Conservation (phyloP, 1,139 yeast genomes). For the Wickerhamomyces sp. region DNA sequence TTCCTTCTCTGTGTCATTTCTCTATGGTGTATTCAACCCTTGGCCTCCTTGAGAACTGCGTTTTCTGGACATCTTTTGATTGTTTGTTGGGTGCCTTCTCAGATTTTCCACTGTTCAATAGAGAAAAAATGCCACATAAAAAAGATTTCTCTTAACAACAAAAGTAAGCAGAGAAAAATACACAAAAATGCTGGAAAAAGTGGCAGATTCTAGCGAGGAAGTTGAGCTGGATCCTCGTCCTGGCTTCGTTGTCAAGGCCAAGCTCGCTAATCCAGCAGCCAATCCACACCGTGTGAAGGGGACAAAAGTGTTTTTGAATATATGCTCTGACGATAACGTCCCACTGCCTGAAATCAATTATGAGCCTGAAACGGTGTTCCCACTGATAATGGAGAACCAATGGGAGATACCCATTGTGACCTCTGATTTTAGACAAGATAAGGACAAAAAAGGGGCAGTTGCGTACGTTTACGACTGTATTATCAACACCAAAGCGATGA, state of each 20-base stretch:
- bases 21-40: neutral
- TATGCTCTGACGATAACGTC: constrained; percentile 61
- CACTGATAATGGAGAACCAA: constrained; percentile 60
- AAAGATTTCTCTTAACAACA: no score
- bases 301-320: constrained; percentile 72
- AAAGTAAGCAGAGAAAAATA: no score
- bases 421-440: constrained; percentile 45
- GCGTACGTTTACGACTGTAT: constrained; percentile 76
- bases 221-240: constrained; percentile 43
- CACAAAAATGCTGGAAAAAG: constrained; percentile 2
- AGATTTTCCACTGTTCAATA: no score
- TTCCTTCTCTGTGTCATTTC: constrained; percentile 5
- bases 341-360: constrained; percentile 54
- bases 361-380: constrained; percentile 53
- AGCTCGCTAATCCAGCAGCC: constrained; percentile 26
- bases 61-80: neutral
- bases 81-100: neutral
- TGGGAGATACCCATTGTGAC: constrained; percentile 86
- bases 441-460: constrained; percentile 64
- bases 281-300: constrained; percentile 24
- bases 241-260: constrained; percentile 63
- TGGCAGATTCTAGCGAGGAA: constrained; percentile 5
- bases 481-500: constrained; percentile 53
- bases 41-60: neutral
- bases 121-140: no score